Conservation (phyloP, 2,329 filamentous ascomycete species). For the Fusarium sp. region DNA sequence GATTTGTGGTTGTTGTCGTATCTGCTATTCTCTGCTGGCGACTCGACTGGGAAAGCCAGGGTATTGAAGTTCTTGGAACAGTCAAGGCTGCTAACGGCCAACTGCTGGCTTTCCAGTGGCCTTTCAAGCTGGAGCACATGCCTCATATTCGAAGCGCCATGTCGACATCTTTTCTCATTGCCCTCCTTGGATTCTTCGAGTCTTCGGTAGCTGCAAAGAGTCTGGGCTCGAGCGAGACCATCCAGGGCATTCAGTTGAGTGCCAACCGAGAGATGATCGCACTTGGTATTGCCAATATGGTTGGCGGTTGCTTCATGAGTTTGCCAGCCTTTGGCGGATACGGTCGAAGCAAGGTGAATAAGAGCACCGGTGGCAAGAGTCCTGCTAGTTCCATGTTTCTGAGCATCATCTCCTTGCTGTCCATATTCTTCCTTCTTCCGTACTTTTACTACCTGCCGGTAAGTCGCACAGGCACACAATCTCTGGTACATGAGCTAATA, state of each 20-base stretch:
- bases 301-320: conserved; percentile 91
- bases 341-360: conserved; percentile 94
- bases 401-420: conserved; percentile 83
- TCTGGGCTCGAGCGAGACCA: conserved; percentile 76
- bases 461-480: conserved; percentile 54
- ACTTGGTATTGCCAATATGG: conserved; percentile 88
- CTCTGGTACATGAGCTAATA: conserved; percentile 10
- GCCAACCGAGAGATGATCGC: conserved; percentile 95
- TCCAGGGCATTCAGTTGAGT: conserved; percentile 85
- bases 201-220: conserved; percentile 96
- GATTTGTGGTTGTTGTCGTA: conserved; percentile 88
- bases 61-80: conserved; percentile 85
- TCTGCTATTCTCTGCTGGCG: conserved; percentile 84
- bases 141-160: conserved; percentile 86
- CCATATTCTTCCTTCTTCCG: conserved; percentile 84
- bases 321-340: conserved; percentile 97
- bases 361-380: conserved; percentile 89
- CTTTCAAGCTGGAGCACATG: conserved; percentile 82
- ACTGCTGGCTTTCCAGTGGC: conserved; percentile 85
- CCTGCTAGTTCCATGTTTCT: conserved; percentile 94
- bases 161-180: conserved; percentile 92
- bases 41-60: conserved; percentile 82
- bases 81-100: conserved; percentile 81
- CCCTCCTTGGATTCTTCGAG: conserved; percentile 97
- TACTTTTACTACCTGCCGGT: conserved; percentile 98